These are phyloP conservation scores for Acanthamoeba healyi DNA, from an alignment of 208 protist species.

Conservation along the genomic window DNA sequence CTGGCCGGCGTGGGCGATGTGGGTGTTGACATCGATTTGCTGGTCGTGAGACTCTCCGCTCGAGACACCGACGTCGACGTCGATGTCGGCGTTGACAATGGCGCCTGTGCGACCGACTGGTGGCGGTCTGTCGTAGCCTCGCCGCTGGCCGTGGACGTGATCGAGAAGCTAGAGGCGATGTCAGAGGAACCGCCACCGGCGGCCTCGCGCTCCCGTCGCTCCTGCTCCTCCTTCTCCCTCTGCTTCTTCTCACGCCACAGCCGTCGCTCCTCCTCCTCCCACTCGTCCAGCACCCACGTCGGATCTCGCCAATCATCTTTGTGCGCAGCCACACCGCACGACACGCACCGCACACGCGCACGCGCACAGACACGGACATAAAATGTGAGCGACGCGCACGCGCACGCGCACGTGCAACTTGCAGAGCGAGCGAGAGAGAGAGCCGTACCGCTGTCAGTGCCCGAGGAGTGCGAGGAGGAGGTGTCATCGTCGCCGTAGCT, in stretches of 20 bases:
- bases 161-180: too few species aligned
- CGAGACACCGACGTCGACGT: background rate
- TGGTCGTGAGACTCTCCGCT: background rate
- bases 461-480: background rate
- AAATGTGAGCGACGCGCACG: too few species aligned
- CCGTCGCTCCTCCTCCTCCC: constrained; percentile 47
- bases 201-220: constrained; percentile 17
- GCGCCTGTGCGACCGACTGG: too few species aligned
- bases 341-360: too few species aligned
- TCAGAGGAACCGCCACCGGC: background rate
- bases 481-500: background rate
- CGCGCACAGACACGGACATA: background rate
- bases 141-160: background rate
- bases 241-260: constrained; percentile 60
- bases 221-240: constrained; percentile 42
- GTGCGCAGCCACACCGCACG: background rate
- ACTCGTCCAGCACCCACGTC: constrained; percentile 65
- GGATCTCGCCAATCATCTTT: constrained; percentile 46
- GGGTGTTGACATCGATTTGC: background rate
- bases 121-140: background rate
- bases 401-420: too few species aligned
- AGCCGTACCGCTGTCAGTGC: background rate
- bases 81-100: too few species aligned
- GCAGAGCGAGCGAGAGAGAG: background rate
- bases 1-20: background rate